Evolutionary conservation across 352 stramenopile species (phyloP), one percentile per base, ranked within the genome.

Genomic region (Phytophthora constricta): DNA sequence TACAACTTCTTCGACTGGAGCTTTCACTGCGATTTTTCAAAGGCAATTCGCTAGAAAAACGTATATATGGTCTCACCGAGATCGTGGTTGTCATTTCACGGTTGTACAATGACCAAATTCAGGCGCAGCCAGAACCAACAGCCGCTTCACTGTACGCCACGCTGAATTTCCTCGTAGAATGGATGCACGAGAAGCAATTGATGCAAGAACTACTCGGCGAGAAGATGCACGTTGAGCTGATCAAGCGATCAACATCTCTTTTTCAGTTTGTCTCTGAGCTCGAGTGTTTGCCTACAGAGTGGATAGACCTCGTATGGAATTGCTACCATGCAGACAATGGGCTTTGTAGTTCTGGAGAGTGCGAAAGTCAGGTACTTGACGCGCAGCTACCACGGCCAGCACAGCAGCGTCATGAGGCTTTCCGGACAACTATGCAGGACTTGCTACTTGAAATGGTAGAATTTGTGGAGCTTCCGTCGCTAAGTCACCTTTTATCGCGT

Each of bases 21-120:
- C 70, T 91, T 14, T 77, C 80, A 14, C 46, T 77, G 17, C 72
- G 78, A 3, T 87, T 83, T 25, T 86, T 95, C 54, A 70, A 54
- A 14, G 76, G 73, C 23, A 68, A n/a, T 23, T 87, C 82, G 5
- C 57, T 95, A 20, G 86, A 93, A 51, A 92, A 91, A 41, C 77
- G 84, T 1, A 90, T 95, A 31, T 82, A 89, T 37, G 84, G 84
- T 1, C 70, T 95, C 16, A 77, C 82, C 2, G 86, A 95, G 45
- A 83, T 93, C 28, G 76, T 86, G 4, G 65, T 77, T 5, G 50
- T 80, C 8, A 59, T 86, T 8, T 84, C 72, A 8, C 62, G 67
- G 9, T 47, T 85, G 23, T 84, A 79, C 67, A 84, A 84, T 43
- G 41, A 77, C 27, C 56, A 75, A 47, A 61, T 82, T 23, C 60